Percentiles rank a stretch among this genome's conserved stretches.
Evolutionary conservation across 129 eudicot species (phyloP).

Genomic region (Artemisia argyi): DNA sequence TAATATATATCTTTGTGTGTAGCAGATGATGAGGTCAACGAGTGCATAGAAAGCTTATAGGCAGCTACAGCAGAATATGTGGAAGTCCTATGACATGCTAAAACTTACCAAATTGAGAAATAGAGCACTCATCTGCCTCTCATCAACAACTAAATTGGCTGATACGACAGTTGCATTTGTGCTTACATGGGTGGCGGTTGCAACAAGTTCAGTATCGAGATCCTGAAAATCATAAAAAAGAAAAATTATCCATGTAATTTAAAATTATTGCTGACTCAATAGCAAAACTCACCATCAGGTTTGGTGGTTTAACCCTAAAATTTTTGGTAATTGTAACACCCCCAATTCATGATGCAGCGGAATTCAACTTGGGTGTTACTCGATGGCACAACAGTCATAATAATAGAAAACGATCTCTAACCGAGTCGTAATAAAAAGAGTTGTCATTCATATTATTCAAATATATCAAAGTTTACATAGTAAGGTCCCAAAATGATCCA

Average conservation of each 20-base stretch:
- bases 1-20: background rate
- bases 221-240: constrained; percentile 46
- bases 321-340: too few relatives aligned
- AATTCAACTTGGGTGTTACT: too few relatives aligned
- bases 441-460: too few relatives aligned
- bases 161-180: constrained; percentile 82
- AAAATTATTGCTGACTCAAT: background rate
- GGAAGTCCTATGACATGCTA: constrained; percentile 12
- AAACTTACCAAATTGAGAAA: constrained; percentile 86
- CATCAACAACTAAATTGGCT: constrained; percentile 87
- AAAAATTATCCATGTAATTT: background rate
- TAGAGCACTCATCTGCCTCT: constrained; percentile 96
- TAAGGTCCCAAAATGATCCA: too few relatives aligned
- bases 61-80: background rate
- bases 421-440: too few relatives aligned
- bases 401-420: too few relatives aligned
- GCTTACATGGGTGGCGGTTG: constrained; percentile 73
- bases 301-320: too few relatives aligned
- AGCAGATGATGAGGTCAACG: background rate
- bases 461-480: too few relatives aligned
- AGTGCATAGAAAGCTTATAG: background rate
- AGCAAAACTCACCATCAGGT: background rate
- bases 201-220: constrained; percentile 88
- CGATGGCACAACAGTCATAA: too few relatives aligned
- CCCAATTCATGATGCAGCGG: too few relatives aligned